Evolutionary conservation across 768 basidiomycete genomes (phyloP).

Genomic region (Leccinum pellstonianum): DNA sequence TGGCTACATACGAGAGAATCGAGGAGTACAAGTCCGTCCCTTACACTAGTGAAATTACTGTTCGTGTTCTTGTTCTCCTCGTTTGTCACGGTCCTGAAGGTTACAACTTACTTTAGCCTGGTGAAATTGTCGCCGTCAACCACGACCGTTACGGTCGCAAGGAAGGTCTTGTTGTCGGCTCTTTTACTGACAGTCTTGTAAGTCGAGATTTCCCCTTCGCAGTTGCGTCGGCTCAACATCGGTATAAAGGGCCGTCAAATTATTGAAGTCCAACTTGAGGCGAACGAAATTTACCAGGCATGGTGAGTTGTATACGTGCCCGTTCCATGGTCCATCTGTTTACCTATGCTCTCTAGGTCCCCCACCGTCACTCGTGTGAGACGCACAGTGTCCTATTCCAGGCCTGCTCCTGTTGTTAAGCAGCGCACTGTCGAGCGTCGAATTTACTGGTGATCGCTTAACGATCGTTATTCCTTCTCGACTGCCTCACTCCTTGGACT

Average conservation of each 20-base stretch:
- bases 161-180: slow-evolving; percentile 80
- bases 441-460: slow-evolving; percentile 62
- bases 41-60: slow-evolving; percentile 37
- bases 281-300: slow-evolving; percentile 63
- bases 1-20: slow-evolving; percentile 39
- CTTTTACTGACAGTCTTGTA: slow-evolving; percentile 69
- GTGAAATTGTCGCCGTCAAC: slow-evolving; percentile 78
- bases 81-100: neutral
- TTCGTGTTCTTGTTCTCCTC: slow-evolving; percentile 15
- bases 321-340: slow-evolving; percentile 2
- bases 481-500: slow-evolving; percentile 14
- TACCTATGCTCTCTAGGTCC: slow-evolving; percentile 45
- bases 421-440: slow-evolving; percentile 68
- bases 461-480: neutral
- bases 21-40: slow-evolving; percentile 30
- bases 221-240: neutral
- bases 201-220: slow-evolving; percentile 27
- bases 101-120: slow-evolving; percentile 46
- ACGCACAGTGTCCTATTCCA: slow-evolving; percentile 65
- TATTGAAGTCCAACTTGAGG: slow-evolving; percentile 78
- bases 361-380: slow-evolving; percentile 78
- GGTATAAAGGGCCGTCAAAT: slow-evolving; percentile 70
- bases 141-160: slow-evolving; percentile 59
- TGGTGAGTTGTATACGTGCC: slow-evolving; percentile 41
- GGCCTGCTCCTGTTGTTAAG: slow-evolving; percentile 42